Percentiles rank a stretch among this genome's conserved stretches.
Evolutionary conservation across 352 stramenopile species (phyloP).

Genomic region (Phytopythium aichiense): DNA sequence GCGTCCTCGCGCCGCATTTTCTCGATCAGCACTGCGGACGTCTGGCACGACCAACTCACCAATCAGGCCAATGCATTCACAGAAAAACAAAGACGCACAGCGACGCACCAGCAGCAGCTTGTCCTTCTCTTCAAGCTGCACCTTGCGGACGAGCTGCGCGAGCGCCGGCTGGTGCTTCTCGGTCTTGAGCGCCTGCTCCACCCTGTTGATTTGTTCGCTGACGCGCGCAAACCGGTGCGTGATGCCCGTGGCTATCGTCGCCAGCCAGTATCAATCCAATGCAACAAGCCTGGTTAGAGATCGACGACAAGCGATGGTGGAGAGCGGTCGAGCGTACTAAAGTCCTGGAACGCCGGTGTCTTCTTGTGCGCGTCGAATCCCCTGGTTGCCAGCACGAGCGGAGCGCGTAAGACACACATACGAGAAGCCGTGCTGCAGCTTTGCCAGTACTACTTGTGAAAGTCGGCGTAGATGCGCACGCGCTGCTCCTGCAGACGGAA

Average conservation of each 20-base stretch:
- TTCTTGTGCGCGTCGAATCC: constrained; percentile 68
- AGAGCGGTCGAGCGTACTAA: constrained; percentile 31
- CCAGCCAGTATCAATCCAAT: background rate
- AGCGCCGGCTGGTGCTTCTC: constrained; percentile 31
- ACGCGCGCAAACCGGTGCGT: constrained; percentile 59
- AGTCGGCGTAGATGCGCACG: constrained; percentile 68
- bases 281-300: background rate
- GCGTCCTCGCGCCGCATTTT: constrained; percentile 64
- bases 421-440: background rate
- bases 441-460: constrained; percentile 34
- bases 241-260: constrained; percentile 42
- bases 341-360: constrained; percentile 50
- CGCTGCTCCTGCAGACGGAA: constrained; percentile 53
- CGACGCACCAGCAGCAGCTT: constrained; percentile 67
- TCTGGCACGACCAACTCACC: constrained; percentile 24
- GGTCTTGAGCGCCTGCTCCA: constrained; percentile 44
- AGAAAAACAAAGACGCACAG: background rate
- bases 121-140: constrained; percentile 79
- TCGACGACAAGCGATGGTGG: background rate
- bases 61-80: constrained; percentile 2
- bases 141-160: constrained; percentile 58
- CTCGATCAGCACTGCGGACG: constrained; percentile 76
- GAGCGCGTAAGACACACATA: background rate
- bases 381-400: constrained; percentile 14
- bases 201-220: constrained; percentile 64